Conservation (phyloP, 495 filamentous ascomycete species). For the Neurospora sp. region DNA sequence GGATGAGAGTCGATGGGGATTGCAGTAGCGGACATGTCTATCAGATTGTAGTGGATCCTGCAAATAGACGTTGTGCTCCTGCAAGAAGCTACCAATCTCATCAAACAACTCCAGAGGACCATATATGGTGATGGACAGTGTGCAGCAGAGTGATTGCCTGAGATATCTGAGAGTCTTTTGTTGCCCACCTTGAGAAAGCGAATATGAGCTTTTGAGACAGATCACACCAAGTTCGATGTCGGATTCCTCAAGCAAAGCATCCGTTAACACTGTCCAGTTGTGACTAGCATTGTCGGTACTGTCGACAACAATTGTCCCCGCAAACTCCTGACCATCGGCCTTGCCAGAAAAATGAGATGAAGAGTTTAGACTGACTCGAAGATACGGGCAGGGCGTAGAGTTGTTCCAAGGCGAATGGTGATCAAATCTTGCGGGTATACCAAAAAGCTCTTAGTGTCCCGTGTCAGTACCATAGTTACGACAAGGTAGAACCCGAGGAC, state of each 20-base stretch:
- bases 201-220: neutral
- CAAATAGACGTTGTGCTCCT: slow-evolving; percentile 23
- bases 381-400: neutral
- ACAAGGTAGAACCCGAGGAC: too few relatives aligned
- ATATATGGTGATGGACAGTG: slow-evolving; percentile 19
- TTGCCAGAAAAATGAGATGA: neutral
- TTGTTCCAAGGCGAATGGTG: neutral
- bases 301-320: neutral
- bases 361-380: neutral
- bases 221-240: neutral
- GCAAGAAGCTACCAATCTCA: slow-evolving; percentile 23
- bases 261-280: neutral
- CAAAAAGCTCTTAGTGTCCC: neutral
- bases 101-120: slow-evolving; percentile 20
- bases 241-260: neutral
- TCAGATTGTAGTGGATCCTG: slow-evolving; percentile 30
- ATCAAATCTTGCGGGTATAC: neutral
- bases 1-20: slow-evolving; percentile 34
- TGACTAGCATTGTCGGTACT: accelerated
- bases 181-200: accelerated
- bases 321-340: neutral
- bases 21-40: slow-evolving; percentile 28
- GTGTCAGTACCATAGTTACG: neutral
- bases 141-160: neutral
- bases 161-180: accelerated